A percentile compares a stretch with the other conserved stretches of the same genome.
These are phyloP conservation scores for Pseudozyma sp. DNA, from an alignment of 1,284 basidiomycete species.

Conservation along the genomic window DNA sequence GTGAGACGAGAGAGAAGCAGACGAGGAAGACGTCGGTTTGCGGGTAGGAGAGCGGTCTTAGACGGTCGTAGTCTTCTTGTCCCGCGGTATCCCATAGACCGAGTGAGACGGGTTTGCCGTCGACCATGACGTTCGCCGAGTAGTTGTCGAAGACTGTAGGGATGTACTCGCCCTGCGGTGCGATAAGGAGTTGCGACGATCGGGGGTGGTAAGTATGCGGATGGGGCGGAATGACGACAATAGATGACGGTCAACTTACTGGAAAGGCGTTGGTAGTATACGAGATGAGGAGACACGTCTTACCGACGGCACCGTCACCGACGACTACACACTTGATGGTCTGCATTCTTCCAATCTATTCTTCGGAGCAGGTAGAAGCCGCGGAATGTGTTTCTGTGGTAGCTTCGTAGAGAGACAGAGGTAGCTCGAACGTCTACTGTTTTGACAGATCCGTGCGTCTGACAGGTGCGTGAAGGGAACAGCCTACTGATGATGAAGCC, in stretches of 20 bases:
- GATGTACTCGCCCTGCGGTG: slow-evolving; percentile 66
- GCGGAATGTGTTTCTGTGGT: too few species aligned
- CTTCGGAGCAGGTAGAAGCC: background rate
- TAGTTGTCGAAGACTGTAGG: slow-evolving; percentile 90
- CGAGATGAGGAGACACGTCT: slow-evolving; percentile 68
- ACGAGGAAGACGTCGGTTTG: slow-evolving; percentile 99
- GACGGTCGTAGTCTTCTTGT: slow-evolving; percentile 81
- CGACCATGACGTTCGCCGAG: slow-evolving; percentile 91
- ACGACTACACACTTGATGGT: slow-evolving; percentile 68
- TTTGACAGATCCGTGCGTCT: too few species aligned
- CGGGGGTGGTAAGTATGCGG: too few species aligned
- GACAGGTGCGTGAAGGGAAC: too few species aligned
- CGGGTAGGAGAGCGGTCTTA: slow-evolving; percentile 96
- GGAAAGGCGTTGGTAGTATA: slow-evolving; percentile 69
- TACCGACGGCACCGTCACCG: slow-evolving; percentile 68
- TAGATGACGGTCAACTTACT: slow-evolving; percentile 26
- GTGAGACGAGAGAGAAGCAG: slow-evolving; percentile 97
- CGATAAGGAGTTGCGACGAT: too few species aligned
- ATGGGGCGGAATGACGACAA: too few species aligned
- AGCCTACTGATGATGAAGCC: too few species aligned
- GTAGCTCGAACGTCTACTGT: too few species aligned
- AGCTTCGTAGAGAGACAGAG: too few species aligned
- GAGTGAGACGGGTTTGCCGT: slow-evolving; percentile 96
- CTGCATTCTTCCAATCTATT: slow-evolving; percentile 49
- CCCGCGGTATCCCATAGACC: slow-evolving; percentile 80